Evolutionary conservation across 2,329 filamentous ascomycete genomes (phyloP), one percentile per base, ranked within the genome.

Genomic region (Chaetomiaceae sp.): DNA sequence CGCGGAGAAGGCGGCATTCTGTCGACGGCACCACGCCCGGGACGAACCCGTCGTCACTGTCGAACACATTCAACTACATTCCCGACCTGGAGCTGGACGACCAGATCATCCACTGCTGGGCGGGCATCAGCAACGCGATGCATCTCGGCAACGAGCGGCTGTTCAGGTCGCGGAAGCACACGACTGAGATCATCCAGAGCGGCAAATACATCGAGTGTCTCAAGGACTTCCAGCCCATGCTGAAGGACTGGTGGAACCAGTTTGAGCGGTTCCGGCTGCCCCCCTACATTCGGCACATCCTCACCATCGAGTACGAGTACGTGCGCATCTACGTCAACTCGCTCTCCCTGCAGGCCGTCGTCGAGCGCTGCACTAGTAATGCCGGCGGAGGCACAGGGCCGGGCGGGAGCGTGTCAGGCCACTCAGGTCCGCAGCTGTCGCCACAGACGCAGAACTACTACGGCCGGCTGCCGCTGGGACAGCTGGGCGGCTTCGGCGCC

Each of bases 291-390:
- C 73, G 79, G 25, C 83, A 90, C 65, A 91, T 97, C 52, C 75
- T 99, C 25, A 86, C 83, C 7, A 96, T 97, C 58, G 93, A 99
- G 71, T 96, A 93, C 63, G 89, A 97, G 63, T 96, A 96, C 65
- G 89, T 92, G 21, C 82, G 92, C 62, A 87, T 96, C 44, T 97
- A 97, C 65, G 81, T 96, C 71, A 96, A 97, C 67, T 96, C 91
- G 1, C 76, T 99, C 2, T 91, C 91, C 2, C 74, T 99, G 2
- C 93, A 99, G 70, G 93, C 93, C 19, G 90, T 97, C 3, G 89
- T 97, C 5, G 92, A 96, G 68, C 82, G 91, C 54, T 96, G 89
- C 69, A 92, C 89, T 6, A 90, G 79, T 54, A 86, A 91, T 57
- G 83, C 84, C 17, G 72, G 71, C 13, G 51, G 58, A 10, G 73